Percentiles rank a stretch among this genome's conserved stretches.
Conservation (phyloP, 2,329 filamentous ascomycete genomes). For the Helicocarpus griseus region DNA sequence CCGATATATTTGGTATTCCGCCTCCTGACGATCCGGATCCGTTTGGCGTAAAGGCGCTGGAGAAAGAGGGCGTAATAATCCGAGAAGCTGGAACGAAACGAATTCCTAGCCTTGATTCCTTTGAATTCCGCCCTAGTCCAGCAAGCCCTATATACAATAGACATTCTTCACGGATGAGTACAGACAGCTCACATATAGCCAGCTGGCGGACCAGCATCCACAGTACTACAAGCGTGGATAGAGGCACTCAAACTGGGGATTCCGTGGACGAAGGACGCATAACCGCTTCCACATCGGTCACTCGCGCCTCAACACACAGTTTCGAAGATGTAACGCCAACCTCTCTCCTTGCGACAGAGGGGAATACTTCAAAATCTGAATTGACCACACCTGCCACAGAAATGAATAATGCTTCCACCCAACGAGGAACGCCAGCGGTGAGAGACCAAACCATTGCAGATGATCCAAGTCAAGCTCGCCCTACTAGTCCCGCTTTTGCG, state of each 20-base stretch:
- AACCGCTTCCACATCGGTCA: conserved; percentile 5
- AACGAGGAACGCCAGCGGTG: conserved; percentile 5
- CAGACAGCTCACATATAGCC: conserved; percentile 50
- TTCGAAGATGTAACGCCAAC: not conserved
- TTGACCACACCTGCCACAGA: not conserved
- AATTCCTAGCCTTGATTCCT: conserved; percentile 66
- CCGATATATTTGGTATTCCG: conserved; percentile 63
- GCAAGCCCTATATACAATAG: conserved; percentile 58
- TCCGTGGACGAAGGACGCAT: conserved; percentile 2
- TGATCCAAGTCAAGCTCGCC: conserved; percentile 38
- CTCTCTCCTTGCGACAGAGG: not conserved
- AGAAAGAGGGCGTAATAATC: conserved; percentile 81
- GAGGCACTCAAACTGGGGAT: conserved; percentile 61
- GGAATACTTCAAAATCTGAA: not conserved
- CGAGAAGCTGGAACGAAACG: conserved; percentile 73
- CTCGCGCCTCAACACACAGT: conserved; percentile 7
- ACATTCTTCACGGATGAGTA: conserved; percentile 51
- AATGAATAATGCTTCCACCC: not conserved
- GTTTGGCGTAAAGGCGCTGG: conserved; percentile 81
- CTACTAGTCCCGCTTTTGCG: conserved; percentile 58
- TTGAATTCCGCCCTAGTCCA: conserved; percentile 70
- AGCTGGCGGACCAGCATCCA: conserved; percentile 64
- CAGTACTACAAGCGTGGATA: conserved; percentile 49
- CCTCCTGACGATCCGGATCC: conserved; percentile 77
- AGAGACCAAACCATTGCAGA: conserved; percentile 43